Evolutionary conservation across 306 rosid genomes (phyloP), one percentile per base, ranked within the genome.

Genomic region (Quillaja saponaria): DNA sequence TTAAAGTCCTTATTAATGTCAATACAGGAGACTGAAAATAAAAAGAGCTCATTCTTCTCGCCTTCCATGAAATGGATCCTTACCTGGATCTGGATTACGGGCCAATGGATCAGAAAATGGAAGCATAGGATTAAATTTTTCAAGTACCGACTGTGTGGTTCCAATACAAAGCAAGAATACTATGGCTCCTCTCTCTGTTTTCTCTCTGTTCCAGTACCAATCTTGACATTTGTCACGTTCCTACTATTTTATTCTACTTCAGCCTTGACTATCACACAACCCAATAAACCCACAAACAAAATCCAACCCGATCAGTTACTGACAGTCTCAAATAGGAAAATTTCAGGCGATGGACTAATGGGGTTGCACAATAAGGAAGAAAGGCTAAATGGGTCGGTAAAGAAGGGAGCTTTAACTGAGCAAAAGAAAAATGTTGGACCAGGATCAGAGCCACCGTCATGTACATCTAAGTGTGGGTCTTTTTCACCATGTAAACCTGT

Each of bases 391-490:
- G 74, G 78, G 40, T 5, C 10, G 40, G 10, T 10, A 37, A 6
- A 5, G 40, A 10, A 37, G 40, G 10, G 6, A 37, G 42, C 40
- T 65, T 15, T 38, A 52, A 51, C 12, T 10, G 72, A 73, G 38
- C 51, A 76, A 76, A 81, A 77, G 84, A 63, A n/a, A n/a, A n/a
- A n/a, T n/a, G n/a, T n/a, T n/a, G n/a, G 85, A 0, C 90, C 86
- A 6, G 98, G 98, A 13, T 91, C 98, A 6, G 53, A 80, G 4
- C 98, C 98, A 16, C 98, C 98, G 42, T 74, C 85, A 1, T 91
- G 98, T 17, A 81, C 81, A 74, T 81, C 85, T 68, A 91, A 81
- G 81, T 91, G 98, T 12, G 96, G 95, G 4, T 79, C 78, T 78
- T 91, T 96, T 59, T 71, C 51, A 6, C 98, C 98, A 0, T 91